Base-by-base conservation (phyloP, 2,329 filamentous ascomycete genomes). In the Aspergillus cejpii region DNA sequence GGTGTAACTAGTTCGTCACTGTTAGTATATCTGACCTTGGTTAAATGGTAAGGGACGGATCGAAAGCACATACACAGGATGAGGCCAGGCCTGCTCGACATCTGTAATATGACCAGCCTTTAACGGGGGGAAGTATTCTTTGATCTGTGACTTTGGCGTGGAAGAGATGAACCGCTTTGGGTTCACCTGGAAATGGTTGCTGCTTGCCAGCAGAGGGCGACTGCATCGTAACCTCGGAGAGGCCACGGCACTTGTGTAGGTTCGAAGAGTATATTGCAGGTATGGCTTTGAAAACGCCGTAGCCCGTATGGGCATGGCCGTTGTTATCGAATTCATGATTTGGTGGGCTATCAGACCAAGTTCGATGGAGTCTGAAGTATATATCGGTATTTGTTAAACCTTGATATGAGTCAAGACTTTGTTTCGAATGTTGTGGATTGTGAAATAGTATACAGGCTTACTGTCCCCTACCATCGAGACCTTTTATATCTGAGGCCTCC, bases 61-160 rank as follows among this genome's bases (percentile, higher is more conserved):
- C 7, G 20, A 10, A 11, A 33, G 2, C 11, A 49, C 67, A 48
- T 67, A 72, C 67, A 72, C 77, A 48, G 81, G 82, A 59, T 86
- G 83, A 24, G 76, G 76, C 83, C 84, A 89, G 50, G 83, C 77
- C 5, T 83, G 73, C 12, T 76, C 75, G 0, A 83, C 84, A 47
- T 73, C 73, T 33, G 77, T 73, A 59, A 87, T 84, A 45, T 76
- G 72, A 15, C 75, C 68, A 2, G 80, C 82, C 55, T 76, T 77
- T 50, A 67, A 20, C 42, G 68, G 63, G 1, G 83, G 81, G 55
- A 85, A 85, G 66, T 82, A 79, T 43, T 72, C 68, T 33, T 67
- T 65, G 39, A 70, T 59, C 20, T 64, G 60, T 24, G 57, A 46
- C n/a, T 55, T 54, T 3, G 61, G 59, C 3, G 67, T 66, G 15